Evolutionary conservation across 495 filamentous ascomycete genomes (phyloP).

Genomic region (Neurospora sp.): DNA sequence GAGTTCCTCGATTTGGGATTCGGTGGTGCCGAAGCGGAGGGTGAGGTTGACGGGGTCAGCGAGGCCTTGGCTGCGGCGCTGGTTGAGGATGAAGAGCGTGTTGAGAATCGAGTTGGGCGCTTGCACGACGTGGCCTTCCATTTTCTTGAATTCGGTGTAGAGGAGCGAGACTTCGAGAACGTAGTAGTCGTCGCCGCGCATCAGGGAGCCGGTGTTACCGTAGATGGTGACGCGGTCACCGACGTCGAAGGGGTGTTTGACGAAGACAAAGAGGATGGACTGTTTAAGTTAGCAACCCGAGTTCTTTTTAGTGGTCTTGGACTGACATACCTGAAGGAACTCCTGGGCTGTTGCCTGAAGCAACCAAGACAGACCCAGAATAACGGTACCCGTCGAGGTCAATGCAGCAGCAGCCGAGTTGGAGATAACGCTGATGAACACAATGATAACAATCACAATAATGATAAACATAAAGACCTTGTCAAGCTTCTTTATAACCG

Average conservation of each 20-base stretch:
- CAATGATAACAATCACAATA: constrained; percentile 62
- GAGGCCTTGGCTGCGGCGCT: constrained; percentile 76
- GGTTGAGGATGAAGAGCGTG: constrained; percentile 87
- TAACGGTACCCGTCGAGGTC: constrained; percentile 73
- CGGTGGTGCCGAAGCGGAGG: constrained; percentile 81
- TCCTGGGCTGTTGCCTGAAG: constrained; percentile 89
- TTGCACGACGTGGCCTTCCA: constrained; percentile 92
- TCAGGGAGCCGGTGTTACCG: constrained; percentile 68
- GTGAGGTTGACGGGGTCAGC: constrained; percentile 79
- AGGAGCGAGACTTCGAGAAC: constrained; percentile 92
- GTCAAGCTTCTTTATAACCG: constrained; percentile 86
- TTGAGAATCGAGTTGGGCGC: constrained; percentile 93
- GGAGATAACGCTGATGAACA: constrained; percentile 83
- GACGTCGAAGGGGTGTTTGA: constrained; percentile 97
- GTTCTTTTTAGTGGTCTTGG: neutral
- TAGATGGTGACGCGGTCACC: constrained; percentile 89
- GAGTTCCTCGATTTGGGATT: constrained; percentile 77
- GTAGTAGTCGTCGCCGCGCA: constrained; percentile 86
- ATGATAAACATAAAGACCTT: constrained; percentile 82
- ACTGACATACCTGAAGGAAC: constrained; percentile 46
- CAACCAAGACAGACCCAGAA: constrained; percentile 85
- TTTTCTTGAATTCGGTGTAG: constrained; percentile 97
- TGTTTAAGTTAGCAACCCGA: constrained; percentile 19
- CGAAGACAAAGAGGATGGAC: constrained; percentile 89
- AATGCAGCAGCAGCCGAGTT: constrained; percentile 75